Conservation (phyloP, 2,329 filamentous ascomycete genomes). For the Fonsecaea pedrosoi region DNA sequence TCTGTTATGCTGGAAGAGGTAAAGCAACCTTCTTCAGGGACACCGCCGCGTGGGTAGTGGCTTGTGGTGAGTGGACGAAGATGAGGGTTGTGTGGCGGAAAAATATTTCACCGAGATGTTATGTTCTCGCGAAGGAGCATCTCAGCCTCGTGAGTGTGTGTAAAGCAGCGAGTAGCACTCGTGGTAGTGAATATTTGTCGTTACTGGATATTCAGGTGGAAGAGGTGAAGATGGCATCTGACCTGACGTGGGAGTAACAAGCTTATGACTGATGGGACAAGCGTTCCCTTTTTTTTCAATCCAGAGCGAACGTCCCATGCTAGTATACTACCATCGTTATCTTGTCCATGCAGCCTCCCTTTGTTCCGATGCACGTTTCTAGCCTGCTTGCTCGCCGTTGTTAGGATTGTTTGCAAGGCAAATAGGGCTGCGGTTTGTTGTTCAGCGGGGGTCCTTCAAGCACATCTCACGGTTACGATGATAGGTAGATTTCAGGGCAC, state of each 20-base stretch:
- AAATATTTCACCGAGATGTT: conserved; percentile 18
- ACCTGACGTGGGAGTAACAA: neutral
- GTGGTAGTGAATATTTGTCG: neutral
- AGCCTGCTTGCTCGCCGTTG: neutral
- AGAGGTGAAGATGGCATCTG: neutral
- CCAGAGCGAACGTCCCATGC: neutral
- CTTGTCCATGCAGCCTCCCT: neutral
- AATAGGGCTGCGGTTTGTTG: neutral
- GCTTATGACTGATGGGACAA: neutral
- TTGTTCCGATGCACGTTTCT: neutral
- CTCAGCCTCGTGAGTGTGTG: conserved; percentile 19
- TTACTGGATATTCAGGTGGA: neutral
- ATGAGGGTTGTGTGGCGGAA: conserved; percentile 6
- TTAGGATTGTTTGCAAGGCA: neutral
- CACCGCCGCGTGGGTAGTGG: neutral
- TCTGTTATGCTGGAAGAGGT: neutral
- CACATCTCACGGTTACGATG: neutral
- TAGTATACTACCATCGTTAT: neutral
- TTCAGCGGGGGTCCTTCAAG: neutral
- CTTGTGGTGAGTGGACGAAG: conserved; percentile 3
- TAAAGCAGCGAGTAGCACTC: neutral
- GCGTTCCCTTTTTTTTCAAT: neutral
- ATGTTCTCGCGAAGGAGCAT: conserved; percentile 12
- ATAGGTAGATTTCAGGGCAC: neutral
- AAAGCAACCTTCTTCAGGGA: neutral